Evolutionary conservation across 148 eudicot species (phyloP).

Genomic region (Selenicereus undatus): DNA sequence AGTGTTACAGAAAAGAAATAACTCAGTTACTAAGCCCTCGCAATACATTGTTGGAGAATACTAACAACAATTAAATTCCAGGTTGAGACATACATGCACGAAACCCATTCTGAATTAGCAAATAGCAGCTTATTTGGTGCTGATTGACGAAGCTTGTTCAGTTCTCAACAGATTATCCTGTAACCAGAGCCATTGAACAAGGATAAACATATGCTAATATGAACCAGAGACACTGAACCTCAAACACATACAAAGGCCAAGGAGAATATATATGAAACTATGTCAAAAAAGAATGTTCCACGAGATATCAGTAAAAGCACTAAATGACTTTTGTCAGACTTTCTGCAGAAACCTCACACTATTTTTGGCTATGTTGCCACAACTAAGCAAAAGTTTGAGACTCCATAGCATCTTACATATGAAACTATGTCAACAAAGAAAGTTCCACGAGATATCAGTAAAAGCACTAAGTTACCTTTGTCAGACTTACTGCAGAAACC

Average conservation of each 20-base stretch:
- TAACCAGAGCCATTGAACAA: background rate
- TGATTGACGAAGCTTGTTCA: background rate
- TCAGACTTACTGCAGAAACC: too few species aligned
- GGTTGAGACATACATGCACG: slow-evolving; percentile 3
- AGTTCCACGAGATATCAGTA: background rate
- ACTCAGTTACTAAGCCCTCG: too few species aligned
- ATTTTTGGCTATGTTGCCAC: too few species aligned
- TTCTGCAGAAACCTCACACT: too few species aligned
- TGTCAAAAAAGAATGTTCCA: background rate
- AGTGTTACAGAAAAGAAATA: background rate
- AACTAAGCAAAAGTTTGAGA: too few species aligned
- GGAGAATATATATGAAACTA: background rate
- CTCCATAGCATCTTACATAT: too few species aligned
- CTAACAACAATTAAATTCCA: background rate
- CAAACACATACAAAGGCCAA: background rate
- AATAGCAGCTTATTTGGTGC: background rate
- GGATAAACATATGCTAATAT: background rate
- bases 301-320: background rate
- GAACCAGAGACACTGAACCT: too few species aligned
- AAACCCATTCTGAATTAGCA: slow-evolving; percentile 10
- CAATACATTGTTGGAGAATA: background rate
- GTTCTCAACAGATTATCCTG: slow-evolving; percentile 12
- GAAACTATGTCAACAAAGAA: background rate
- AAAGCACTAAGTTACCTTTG: too few species aligned
- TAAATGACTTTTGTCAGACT: too few species aligned